Base-by-base conservation (phyloP, 805 yeast species). In the Saccharomycopsis oosterbeekiorum region DNA sequence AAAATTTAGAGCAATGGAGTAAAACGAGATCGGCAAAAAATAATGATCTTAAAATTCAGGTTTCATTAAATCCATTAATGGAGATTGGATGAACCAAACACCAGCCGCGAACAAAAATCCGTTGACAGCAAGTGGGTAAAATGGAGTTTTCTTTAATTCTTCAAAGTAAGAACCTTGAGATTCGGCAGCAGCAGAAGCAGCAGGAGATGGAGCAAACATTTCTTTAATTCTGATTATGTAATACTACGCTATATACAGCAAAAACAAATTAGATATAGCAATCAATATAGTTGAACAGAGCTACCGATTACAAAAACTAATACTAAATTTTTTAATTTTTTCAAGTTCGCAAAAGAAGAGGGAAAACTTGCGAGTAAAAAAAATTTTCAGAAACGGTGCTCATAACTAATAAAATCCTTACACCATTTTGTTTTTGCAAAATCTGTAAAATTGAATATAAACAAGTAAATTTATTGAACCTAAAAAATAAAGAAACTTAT, bases 1-100 rank as follows among this genome's bases (percentile, higher is more conserved):
- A 2, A 17, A 17, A 5, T 11, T 12, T 42, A n/a, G 8, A n/a
- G 2, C 10, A 17, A 42, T 3, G n/a, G 12, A 42, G 26, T 12
- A 9, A 1, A 42, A 19, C n/a, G n/a, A 42, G 1, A 17, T 12
- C 21, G 26, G 47, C 21, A 29, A 29, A 29, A 6, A 3, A 29
- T 29, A 6, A 29, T 4, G 34, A 29, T 29, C 14, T 26, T 47
- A 47, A 47, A 47, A 78, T 73, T 87, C 93, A 59, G 94, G 94
- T 68, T 86, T 91, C 75, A 88, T 75, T 82, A 85, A 81, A 62
- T 87, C 93, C 89, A 86, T 85, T 69, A 86, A 74, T 67, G 92
- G 86, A 56, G 91, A 85, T 76, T 85, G 89, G 67, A 88, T 82
- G 72, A 88, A 82, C 26, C 84, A 83, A 67, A 86, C 88, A 71